Evolutionary conservation across 2,329 filamentous ascomycete genomes (phyloP).

Genomic region (Amesomyces nigricolor): DNA sequence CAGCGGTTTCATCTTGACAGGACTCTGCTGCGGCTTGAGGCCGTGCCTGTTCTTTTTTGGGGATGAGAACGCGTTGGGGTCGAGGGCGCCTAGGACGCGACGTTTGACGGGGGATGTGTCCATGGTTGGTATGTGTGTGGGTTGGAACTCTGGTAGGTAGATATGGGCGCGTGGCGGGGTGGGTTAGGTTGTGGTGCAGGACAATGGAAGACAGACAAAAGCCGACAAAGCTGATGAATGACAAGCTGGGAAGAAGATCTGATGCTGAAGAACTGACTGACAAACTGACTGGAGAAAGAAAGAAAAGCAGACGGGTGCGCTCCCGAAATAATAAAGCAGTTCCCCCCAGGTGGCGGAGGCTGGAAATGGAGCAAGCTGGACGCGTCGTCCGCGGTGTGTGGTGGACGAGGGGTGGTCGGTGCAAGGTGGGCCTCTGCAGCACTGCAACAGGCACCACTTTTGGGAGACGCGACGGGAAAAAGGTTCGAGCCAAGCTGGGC

Average conservation of each 20-base stretch:
- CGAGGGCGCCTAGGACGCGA: conserved; percentile 44
- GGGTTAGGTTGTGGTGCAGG: too few relatives aligned
- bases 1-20: neutral
- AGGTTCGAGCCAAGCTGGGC: neutral
- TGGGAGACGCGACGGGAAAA: neutral
- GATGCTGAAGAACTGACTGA: neutral
- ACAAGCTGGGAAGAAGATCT: neutral
- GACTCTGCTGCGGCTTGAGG: conserved; percentile 10
- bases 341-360: too few relatives aligned
- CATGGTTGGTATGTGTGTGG: conserved; percentile 12
- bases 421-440: too few relatives aligned
- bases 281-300: too few relatives aligned
- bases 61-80: conserved; percentile 40
- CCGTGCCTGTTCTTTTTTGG: conserved; percentile 8
- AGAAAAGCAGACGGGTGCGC: too few relatives aligned
- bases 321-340: too few relatives aligned
- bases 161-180: too few relatives aligned
- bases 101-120: conserved; percentile 37
- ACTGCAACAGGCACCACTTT: neutral
- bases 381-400: too few relatives aligned
- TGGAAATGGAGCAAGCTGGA: too few relatives aligned
- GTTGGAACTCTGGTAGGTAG: too few relatives aligned
- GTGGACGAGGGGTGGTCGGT: too few relatives aligned
- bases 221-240: neutral
- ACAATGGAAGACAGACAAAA: neutral